Evolutionary conservation across 495 filamentous ascomycete species (phyloP).

Genomic region (Annulohypoxylon nitens): DNA sequence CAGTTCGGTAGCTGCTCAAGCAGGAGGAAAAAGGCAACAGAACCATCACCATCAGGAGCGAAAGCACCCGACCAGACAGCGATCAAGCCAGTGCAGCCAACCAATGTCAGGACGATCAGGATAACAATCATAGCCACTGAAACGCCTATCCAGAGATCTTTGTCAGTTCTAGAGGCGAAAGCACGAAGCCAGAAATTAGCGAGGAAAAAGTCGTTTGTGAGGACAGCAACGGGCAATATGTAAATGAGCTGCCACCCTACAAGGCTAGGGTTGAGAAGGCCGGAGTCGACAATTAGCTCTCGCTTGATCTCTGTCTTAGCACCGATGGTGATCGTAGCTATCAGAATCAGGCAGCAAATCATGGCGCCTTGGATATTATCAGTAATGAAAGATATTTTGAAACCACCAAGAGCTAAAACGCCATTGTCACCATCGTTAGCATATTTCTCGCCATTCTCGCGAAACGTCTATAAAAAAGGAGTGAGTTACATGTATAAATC

Average conservation of each 20-base stretch:
- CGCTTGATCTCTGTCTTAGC: conserved; percentile 76
- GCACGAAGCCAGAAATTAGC: conserved; percentile 84
- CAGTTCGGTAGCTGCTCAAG: conserved; percentile 76
- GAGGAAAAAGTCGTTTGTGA: conserved; percentile 84
- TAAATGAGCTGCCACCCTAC: conserved; percentile 84
- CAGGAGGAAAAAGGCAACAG: conserved; percentile 78
- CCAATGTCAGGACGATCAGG: conserved; percentile 73
- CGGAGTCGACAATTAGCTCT: conserved; percentile 71
- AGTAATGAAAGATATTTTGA: conserved; percentile 81
- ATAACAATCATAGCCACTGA: conserved; percentile 71
- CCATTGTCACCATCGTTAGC: conserved; percentile 40
- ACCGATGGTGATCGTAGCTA: conserved; percentile 78
- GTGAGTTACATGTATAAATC: conserved; percentile 77
- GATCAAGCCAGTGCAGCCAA: conserved; percentile 76
- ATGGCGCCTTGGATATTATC: conserved; percentile 82
- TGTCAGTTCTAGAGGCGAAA: conserved; percentile 82
- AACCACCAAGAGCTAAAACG: conserved; percentile 74
- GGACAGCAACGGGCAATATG: conserved; percentile 78
- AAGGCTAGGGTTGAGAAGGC: conserved; percentile 68
- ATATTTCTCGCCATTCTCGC: background rate
- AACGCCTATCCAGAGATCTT: conserved; percentile 77
- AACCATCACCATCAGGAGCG: conserved; percentile 68
- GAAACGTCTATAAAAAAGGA: background rate
- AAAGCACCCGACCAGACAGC: conserved; percentile 79
- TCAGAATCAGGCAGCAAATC: conserved; percentile 75